These are phyloP conservation scores for Sporothrix euskadiensis DNA, from an alignment of 2,329 filamentous ascomycete species.

Conservation along the genomic window DNA sequence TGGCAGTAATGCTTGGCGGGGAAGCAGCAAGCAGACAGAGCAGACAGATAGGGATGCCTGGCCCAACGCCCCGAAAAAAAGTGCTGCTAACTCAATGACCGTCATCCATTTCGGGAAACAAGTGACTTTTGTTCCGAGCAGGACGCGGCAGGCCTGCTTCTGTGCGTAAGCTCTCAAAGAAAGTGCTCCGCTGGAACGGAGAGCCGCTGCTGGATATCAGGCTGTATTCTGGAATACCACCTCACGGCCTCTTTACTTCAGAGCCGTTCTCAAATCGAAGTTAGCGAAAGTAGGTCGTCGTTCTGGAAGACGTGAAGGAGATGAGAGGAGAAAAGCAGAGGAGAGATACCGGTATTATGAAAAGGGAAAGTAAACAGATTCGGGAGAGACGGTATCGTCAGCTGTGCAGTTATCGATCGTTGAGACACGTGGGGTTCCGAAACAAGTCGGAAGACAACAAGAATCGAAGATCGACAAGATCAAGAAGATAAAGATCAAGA, in stretches of 20 bases:
- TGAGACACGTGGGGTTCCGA: background rate
- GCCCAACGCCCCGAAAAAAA: conserved; percentile 1
- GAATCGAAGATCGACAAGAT: background rate
- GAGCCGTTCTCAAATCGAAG: background rate
- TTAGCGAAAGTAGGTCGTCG: background rate
- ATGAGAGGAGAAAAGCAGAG: background rate
- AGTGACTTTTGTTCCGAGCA: conserved; percentile 13
- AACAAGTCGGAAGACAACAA: background rate
- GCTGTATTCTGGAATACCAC: background rate
- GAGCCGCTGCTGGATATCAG: conserved; percentile 19
- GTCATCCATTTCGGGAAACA: conserved; percentile 6
- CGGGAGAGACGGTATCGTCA: background rate
- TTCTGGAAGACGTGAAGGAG: background rate
- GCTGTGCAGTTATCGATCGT: background rate
- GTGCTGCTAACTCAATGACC: background rate
- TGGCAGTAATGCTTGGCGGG: conserved; percentile 3
- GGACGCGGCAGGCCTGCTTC: background rate
- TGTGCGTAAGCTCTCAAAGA: background rate
- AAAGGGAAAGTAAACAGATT: background rate
- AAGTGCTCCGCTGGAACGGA: conserved; percentile 10
- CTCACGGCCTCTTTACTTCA: background rate
- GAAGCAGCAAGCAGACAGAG: background rate
- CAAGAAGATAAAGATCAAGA: background rate
- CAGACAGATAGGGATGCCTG: background rate
- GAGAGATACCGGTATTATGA: background rate